Evolutionary conservation across 108 stramenopile genomes (phyloP), one percentile per base, ranked within the genome.

Genomic region (Fistulifera pelliculosa): DNA sequence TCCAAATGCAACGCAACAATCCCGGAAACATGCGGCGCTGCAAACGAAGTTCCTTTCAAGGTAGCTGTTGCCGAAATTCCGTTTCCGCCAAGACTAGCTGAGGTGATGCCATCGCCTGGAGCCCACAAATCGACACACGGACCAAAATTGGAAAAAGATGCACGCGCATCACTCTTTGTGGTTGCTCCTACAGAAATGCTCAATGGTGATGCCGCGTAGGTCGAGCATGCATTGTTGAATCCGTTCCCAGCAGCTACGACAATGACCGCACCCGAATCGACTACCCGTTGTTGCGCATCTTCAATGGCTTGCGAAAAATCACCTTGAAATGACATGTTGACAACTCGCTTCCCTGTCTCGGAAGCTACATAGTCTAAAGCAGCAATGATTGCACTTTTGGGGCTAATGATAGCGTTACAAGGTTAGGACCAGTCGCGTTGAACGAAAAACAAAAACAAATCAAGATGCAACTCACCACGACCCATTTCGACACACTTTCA

Each of bases 21-120:
- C 12, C 79, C 79, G 5, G 72, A 64, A 22, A 74, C 79, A 38
- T 60, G 71, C 13, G 79, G 79, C 2, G 69, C 54, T 26, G 79
- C 75, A 69, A 76, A 73, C 23, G 64, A 66, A 5, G 74, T 80
- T 11, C 79, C 79, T 26, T 26, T 40, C 57, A 63, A 58, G 54
- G 41, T 5, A 39, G 24, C 19, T 26, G 16, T 26, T 25, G 4
- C 53, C 53, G 14, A 6, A 35, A 35, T 8, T 8, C 31, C 31
- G 19, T 45, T 45, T 45, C 19, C 44, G 11, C 21, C 44, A 21
- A 45, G 4, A 17, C 44, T 19, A 11, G 44, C 44, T 3, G 19
- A 17, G 6, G 19, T 45, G 21, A 45, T 45, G 6, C 21, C 44
- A 45, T 19, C 44, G 11, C 44, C 44, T 8, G 44, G 44, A 5